Conservation (phyloP, 108 stramenopile genomes). For the Epipyxis sp. region DNA sequence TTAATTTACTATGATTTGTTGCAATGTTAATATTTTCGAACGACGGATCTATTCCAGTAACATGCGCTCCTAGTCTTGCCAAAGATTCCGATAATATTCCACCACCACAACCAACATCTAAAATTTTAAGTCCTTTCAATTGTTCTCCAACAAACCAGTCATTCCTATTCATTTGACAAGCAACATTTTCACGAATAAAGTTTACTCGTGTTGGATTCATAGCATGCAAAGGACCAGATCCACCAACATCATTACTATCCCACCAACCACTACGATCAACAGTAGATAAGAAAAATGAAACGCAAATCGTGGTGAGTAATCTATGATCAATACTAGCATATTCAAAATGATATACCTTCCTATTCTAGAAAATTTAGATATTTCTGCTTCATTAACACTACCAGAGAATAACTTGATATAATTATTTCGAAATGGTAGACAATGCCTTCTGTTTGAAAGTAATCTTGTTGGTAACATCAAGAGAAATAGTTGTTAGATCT, state of each 20-base stretch:
- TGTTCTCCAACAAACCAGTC: slow-evolving; percentile 33
- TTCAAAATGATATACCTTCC: slow-evolving; percentile 11
- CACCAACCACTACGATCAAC: slow-evolving; percentile 42
- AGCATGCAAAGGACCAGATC: slow-evolving; percentile 51
- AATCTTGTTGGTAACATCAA: too few relatives aligned
- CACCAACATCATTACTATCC: slow-evolving; percentile 34
- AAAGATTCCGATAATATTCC: slow-evolving; percentile 79
- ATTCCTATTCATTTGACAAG: background rate
- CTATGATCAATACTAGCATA: background rate
- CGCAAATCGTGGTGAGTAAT: background rate
- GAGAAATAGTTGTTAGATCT: too few relatives aligned
- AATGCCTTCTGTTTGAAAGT: too few relatives aligned
- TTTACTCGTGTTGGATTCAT: slow-evolving; percentile 46
- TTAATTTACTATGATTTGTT: slow-evolving; percentile 23
- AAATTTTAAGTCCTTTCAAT: slow-evolving; percentile 46
- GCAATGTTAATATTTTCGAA: slow-evolving; percentile 46
- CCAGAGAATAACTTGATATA: too few relatives aligned
- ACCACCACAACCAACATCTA: slow-evolving; percentile 90
- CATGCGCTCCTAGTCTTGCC: slow-evolving; percentile 72
- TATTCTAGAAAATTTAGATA: slow-evolving; percentile 8
- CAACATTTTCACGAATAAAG: slow-evolving; percentile 34
- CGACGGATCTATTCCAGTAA: slow-evolving; percentile 74
- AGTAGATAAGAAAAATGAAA: background rate
- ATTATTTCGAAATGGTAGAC: too few relatives aligned
- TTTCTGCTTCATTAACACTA: background rate